phyloP scores from a whole-genome alignment of 345 rosid species.

The Zanthoxylum bungeanum region DNA sequence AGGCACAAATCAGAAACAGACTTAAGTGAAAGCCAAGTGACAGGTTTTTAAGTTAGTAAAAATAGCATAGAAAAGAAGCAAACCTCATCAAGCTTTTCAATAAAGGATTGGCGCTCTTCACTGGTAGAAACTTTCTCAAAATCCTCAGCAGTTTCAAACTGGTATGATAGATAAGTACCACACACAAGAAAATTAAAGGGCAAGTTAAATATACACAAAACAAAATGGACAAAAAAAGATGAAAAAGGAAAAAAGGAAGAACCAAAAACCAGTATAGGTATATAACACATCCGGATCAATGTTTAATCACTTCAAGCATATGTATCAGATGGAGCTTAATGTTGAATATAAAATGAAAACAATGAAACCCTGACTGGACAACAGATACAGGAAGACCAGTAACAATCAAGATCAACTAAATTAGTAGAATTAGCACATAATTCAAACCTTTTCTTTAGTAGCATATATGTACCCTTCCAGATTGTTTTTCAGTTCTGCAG shows the following conservation, averaged over 20 bases:
- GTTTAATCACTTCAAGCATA: neutral
- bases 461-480: constrained; percentile 94
- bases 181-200: neutral
- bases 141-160: constrained; percentile 79
- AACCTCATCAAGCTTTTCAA: constrained; percentile 91
- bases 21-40: neutral
- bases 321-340: neutral
- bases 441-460: constrained; percentile 82
- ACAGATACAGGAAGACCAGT: neutral
- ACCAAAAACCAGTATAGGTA: neutral
- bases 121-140: constrained; percentile 63
- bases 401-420: neutral
- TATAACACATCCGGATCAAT: neutral
- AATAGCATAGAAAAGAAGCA: neutral
- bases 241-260: neutral
- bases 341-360: neutral
- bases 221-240: neutral
- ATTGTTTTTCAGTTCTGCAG: constrained; percentile 89
- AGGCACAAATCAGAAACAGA: constrained; percentile 4
- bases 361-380: neutral
- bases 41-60: neutral
- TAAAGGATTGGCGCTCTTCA: constrained; percentile 76
- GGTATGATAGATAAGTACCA: constrained; percentile 21
- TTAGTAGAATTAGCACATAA: neutral
- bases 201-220: neutral